phyloP scores from a whole-genome alignment of 768 basidiomycete species.

The Inosperma sp. region DNA sequence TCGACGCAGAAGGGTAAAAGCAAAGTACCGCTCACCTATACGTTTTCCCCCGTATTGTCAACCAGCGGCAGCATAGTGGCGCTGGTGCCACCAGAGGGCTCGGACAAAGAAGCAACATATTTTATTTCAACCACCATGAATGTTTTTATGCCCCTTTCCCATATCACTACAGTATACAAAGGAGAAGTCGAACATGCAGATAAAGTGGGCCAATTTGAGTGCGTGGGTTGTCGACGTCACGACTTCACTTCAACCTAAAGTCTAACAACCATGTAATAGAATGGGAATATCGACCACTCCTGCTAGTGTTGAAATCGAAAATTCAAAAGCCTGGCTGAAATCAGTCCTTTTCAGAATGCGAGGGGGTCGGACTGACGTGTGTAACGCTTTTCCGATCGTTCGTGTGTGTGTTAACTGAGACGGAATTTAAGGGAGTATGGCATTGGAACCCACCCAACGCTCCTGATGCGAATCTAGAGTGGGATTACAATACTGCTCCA shows the following conservation, averaged over 20 bases:
- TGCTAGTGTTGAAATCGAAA: slow-evolving; percentile 1
- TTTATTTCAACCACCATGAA: slow-evolving; percentile 17
- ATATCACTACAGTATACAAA: slow-evolving; percentile 17
- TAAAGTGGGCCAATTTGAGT: slow-evolving; percentile 21
- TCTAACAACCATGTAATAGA: not conserved
- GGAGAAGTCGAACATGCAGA: slow-evolving; percentile 13
- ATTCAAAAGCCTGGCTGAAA: slow-evolving; percentile 1
- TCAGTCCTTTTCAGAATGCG: not conserved
- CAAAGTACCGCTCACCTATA: slow-evolving; percentile 15
- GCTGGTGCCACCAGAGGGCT: slow-evolving; percentile 10
- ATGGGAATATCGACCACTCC: slow-evolving; percentile 2
- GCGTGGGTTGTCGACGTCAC: slow-evolving; percentile 6
- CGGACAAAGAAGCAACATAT: slow-evolving; percentile 17
- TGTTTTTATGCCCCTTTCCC: slow-evolving; percentile 18
- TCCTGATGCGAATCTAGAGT: slow-evolving; percentile 1
- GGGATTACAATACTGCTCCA: not conserved
- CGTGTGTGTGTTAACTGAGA: not conserved
- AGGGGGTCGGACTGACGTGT: slow-evolving; percentile 4
- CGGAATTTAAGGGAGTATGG: slow-evolving; percentile 1
- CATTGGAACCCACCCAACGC: slow-evolving; percentile 6
- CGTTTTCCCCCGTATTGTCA: slow-evolving; percentile 12
- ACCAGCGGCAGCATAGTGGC: slow-evolving; percentile 13
- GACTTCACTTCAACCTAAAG: not conserved
- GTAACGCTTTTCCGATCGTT: not conserved
- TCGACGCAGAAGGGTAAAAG: slow-evolving; percentile 6